Evolutionary conservation across 192 early-diverging fungal species (phyloP).

Genomic region (Coemansia sp.): DNA sequence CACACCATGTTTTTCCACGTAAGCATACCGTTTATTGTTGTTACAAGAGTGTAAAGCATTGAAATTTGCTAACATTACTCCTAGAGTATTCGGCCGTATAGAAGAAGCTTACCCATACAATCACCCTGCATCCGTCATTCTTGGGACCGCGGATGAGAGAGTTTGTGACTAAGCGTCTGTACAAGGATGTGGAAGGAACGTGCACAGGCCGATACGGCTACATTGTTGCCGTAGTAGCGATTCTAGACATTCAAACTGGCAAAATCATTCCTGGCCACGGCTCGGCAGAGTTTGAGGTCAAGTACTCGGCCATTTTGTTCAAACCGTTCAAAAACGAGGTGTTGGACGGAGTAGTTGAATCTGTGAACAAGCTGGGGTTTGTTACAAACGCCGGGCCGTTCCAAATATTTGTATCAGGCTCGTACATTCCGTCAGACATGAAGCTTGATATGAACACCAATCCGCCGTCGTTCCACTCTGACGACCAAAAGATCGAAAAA

Average conservation of each 20-base stretch:
- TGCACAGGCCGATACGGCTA: constrained; percentile 92
- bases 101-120: constrained; percentile 90
- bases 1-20: constrained; percentile 52
- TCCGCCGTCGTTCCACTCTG: constrained; percentile 78
- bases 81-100: constrained; percentile 14
- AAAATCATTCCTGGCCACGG: constrained; percentile 76
- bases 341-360: constrained; percentile 84
- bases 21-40: constrained; percentile 5
- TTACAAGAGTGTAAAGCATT: background rate
- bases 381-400: constrained; percentile 94
- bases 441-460: constrained; percentile 88
- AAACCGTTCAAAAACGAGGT: constrained; percentile 98
- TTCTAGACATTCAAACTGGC: constrained; percentile 79
- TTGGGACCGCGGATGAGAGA: constrained; percentile 81
- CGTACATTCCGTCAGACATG: constrained; percentile 84
- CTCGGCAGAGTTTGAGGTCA: constrained; percentile 88
- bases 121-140: constrained; percentile 89
- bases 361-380: constrained; percentile 94
- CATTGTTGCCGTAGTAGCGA: constrained; percentile 83
- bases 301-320: constrained; percentile 92
- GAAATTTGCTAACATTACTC: background rate
- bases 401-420: constrained; percentile 84
- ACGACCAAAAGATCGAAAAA: constrained; percentile 82
- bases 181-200: constrained; percentile 93
- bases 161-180: constrained; percentile 77